Base-by-base conservation (phyloP, 2,329 filamentous ascomycete genomes). In the Curvularia hawaiiensis region DNA sequence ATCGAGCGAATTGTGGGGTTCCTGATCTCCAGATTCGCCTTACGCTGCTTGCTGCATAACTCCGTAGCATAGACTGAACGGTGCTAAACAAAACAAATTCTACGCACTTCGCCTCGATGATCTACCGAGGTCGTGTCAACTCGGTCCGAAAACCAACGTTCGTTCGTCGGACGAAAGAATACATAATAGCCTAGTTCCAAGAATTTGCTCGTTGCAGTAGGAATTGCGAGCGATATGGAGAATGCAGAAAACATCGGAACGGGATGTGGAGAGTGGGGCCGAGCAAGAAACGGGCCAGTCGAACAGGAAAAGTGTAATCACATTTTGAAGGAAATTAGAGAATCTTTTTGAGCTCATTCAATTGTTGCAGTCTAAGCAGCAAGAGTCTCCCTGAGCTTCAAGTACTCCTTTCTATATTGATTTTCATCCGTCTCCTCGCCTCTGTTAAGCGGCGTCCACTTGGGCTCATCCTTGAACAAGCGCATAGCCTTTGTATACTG, bases 381-480 rank as follows among this genome's bases (percentile, higher is more conserved):
- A 44, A 70, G 54, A 10, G 52, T 56, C 31, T 69, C 59, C 43
- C 66, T 60, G 49, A 54, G 16, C 63, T 70, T 72, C 16, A 97
- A 80, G 71, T 99, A 99, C 48, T 87, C 85, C 82, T 91, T 86
- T 57, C 95, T 86, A 75, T 88, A 90, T 51, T 83, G 79, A 78
- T 98, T 99, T 58, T 75, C 75, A 74, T 98, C 92, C 43, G 97
- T 85, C 48, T 94, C 90, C 4, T 81, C 78, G 7, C 85, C 86
- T 55, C 95, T 87, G 80, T 97, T 96, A 65, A 99, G 78, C 14
- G 95, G 90, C 35, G 92, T 98, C 95, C 95, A 99, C 79, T 98
- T 97, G 33, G 95, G 95, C 79, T 98, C 93, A 64, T 98, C 95
- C 80, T 98, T 93, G 85, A 98, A 99, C 50, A 99, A 83, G 56